Conservation (phyloP, 2,329 filamentous ascomycete genomes). For the Pseudogymnoascus sp. region DNA sequence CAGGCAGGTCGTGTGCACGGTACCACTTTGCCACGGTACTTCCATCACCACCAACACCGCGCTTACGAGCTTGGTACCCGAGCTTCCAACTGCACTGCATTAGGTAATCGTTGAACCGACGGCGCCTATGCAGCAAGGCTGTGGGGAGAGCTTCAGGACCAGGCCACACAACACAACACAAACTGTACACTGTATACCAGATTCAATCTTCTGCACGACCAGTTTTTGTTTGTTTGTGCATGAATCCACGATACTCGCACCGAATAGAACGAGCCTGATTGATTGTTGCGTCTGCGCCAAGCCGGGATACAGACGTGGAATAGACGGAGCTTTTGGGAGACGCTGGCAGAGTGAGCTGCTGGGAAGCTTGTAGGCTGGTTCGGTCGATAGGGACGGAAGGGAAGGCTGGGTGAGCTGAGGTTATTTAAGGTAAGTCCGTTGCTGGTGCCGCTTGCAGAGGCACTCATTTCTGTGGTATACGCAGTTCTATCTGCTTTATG, state of each 20-base stretch:
- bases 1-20: not conserved
- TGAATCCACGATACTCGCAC: not conserved
- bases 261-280: not conserved
- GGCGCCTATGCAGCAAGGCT: not conserved
- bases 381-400: slow-evolving; percentile 1
- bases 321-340: not conserved
- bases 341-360: slow-evolving; percentile 2
- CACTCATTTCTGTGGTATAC: not conserved
- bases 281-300: not conserved
- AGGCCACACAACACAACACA: slow-evolving; percentile 7
- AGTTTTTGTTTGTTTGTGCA: not conserved
- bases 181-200: not conserved
- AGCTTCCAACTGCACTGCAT: not conserved
- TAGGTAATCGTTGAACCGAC: slow-evolving; percentile 1
- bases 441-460: not conserved
- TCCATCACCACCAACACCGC: not conserved
- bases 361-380: not conserved
- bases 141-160: slow-evolving; percentile 1
- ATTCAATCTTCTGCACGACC: not conserved
- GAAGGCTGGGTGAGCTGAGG: not conserved
- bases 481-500: not conserved
- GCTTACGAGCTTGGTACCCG: not conserved
- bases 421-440: not conserved
- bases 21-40: slow-evolving; percentile 3
- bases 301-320: not conserved